A percentile compares a stretch with the other conserved stretches of the same genome.
Conservation (phyloP, 2,329 filamentous ascomycete species). For the Coleophoma cylindrospora region DNA sequence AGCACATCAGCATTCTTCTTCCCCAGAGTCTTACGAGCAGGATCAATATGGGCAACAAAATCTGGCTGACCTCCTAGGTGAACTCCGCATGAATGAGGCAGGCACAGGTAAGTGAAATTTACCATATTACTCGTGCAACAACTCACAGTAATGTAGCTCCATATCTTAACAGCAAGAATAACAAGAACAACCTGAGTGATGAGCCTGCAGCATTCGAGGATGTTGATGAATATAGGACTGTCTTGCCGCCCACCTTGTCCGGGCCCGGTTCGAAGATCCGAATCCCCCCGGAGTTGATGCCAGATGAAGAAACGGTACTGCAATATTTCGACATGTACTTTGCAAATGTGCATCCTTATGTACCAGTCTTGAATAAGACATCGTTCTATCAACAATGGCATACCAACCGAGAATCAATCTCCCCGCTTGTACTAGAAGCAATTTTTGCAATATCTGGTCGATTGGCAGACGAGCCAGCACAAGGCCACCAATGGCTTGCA, state of each 20-base stretch:
- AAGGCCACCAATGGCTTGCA: constrained; percentile 90
- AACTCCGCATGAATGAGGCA: constrained; percentile 79
- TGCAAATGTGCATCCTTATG: constrained; percentile 83
- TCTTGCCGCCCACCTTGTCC: constrained; percentile 62
- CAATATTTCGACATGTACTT: constrained; percentile 92
- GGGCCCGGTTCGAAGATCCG: constrained; percentile 73
- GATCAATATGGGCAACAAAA: constrained; percentile 66
- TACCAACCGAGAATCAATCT: constrained; percentile 75
- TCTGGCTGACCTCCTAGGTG: constrained; percentile 76
- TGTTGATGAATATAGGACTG: constrained; percentile 66
- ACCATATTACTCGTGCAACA: constrained; percentile 6
- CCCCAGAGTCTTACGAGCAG: constrained; percentile 49
- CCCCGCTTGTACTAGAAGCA: constrained; percentile 81
- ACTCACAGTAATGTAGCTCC: constrained; percentile 51
- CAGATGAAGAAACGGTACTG: constrained; percentile 73
- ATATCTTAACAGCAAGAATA: constrained; percentile 66
- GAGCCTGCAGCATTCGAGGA: constrained; percentile 64
- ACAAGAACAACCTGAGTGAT: constrained; percentile 37
- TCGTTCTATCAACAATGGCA: constrained; percentile 90
- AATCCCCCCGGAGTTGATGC: constrained; percentile 92
- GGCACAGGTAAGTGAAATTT: constrained; percentile 64
- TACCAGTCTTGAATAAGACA: constrained; percentile 79
- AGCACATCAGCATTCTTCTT: constrained; percentile 25
- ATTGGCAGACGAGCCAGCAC: constrained; percentile 74
- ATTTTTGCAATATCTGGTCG: constrained; percentile 87